Percentiles rank a stretch among this genome's conserved stretches.
Evolutionary conservation across 2,329 filamentous ascomycete species (phyloP).

Genomic region (Eutypa lata): DNA sequence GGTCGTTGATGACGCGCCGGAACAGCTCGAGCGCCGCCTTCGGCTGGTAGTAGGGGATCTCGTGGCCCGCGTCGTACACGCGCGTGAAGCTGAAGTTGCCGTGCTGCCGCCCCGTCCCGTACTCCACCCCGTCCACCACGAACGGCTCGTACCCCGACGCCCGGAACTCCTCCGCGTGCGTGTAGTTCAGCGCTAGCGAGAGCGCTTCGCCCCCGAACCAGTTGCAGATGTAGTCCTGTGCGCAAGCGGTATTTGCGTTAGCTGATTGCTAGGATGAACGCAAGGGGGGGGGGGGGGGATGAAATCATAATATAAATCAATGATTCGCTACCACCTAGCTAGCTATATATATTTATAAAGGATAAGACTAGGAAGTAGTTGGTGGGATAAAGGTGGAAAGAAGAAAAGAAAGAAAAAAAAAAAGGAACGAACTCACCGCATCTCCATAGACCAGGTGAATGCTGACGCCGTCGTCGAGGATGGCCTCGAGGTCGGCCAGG

Average conservation of each 20-base stretch:
- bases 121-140: conserved; percentile 63
- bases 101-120: conserved; percentile 70
- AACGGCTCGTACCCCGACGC: conserved; percentile 71
- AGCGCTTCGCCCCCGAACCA: conserved; percentile 75
- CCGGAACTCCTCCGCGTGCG: conserved; percentile 55
- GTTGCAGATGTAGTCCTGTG: conserved; percentile 60
- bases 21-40: conserved; percentile 59
- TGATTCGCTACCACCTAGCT: too few relatives aligned
- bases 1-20: conserved; percentile 55
- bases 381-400: too few relatives aligned
- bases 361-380: too few relatives aligned
- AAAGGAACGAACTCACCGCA: conserved; percentile 20
- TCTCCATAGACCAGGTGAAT: conserved; percentile 71
- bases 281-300: neutral
- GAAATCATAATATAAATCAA: too few relatives aligned
- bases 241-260: neutral
- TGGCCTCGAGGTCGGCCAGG: conserved; percentile 54
- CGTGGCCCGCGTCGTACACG: conserved; percentile 10
- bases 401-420: neutral
- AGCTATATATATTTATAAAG: too few relatives aligned
- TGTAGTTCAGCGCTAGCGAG: conserved; percentile 57
- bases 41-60: conserved; percentile 31
- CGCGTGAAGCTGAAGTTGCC: conserved; percentile 56
- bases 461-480: conserved; percentile 61
- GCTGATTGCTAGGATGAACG: too few relatives aligned